These are phyloP conservation scores for Neurospora sp. DNA, from an alignment of 495 filamentous ascomycete species.

Conservation along the genomic window DNA sequence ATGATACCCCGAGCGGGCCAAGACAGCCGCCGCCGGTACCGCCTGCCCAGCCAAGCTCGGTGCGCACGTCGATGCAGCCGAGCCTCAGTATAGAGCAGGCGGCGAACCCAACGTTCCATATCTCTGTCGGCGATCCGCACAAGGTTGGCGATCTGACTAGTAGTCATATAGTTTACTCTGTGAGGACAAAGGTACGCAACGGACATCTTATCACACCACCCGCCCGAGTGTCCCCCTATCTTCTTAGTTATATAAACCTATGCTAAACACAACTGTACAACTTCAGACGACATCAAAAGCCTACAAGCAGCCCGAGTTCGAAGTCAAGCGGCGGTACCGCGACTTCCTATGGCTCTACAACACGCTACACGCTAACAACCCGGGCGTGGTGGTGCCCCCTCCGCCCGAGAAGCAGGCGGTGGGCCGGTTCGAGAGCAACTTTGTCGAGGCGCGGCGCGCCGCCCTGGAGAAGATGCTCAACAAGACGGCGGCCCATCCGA, in stretches of 20 bases:
- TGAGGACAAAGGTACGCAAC: conserved; percentile 70
- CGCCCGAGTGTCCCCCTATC: not conserved
- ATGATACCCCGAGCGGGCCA: conserved; percentile 35
- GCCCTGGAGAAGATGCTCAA: conserved; percentile 96
- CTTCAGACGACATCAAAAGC: conserved; percentile 85
- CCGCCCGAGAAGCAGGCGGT: conserved; percentile 98
- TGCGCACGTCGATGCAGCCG: conserved; percentile 57
- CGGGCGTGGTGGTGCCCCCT: conserved; percentile 88
- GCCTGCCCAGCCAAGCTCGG: conserved; percentile 40
- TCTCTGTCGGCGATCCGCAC: conserved; percentile 89
- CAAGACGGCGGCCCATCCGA: conserved; percentile 82
- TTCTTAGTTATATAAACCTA: not conserved
- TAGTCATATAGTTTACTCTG: conserved; percentile 95
- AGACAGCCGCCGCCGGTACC: conserved; percentile 69
- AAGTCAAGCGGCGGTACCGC: conserved; percentile 83
- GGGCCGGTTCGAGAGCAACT: conserved; percentile 91
- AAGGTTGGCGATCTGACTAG: conserved; percentile 96
- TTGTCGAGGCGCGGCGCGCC: conserved; percentile 82
- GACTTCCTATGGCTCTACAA: conserved; percentile 98
- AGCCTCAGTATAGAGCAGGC: conserved; percentile 85
- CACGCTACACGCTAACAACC: conserved; percentile 84
- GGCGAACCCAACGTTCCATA: conserved; percentile 82
- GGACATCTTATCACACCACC: no score
- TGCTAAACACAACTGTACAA: not conserved
- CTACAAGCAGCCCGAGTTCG: conserved; percentile 82